Conservation (phyloP, 1,284 basidiomycete genomes). For the Porodaedalea pini region DNA sequence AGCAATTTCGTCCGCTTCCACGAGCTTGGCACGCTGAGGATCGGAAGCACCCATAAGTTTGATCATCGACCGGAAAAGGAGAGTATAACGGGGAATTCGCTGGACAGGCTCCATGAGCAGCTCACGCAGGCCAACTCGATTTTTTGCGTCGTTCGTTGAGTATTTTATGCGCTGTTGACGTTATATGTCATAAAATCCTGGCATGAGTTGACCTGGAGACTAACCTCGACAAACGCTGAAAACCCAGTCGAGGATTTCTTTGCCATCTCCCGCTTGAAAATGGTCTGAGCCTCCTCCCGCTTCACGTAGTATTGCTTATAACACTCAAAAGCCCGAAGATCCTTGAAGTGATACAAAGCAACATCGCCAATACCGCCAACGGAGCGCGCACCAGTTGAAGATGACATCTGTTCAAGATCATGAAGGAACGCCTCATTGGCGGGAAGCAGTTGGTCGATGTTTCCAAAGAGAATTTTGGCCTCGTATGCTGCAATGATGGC, state of each 20-base stretch:
- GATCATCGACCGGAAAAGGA: slow-evolving; percentile 89
- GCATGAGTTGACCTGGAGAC: slow-evolving; percentile 29
- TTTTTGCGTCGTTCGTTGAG: slow-evolving; percentile 74
- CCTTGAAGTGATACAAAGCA: slow-evolving; percentile 80
- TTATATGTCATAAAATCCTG: slow-evolving; percentile 20
- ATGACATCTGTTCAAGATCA: slow-evolving; percentile 79
- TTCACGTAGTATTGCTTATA: slow-evolving; percentile 91
- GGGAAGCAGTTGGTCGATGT: slow-evolving; percentile 84
- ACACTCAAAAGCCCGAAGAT: slow-evolving; percentile 79
- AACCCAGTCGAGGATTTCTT: slow-evolving; percentile 72
- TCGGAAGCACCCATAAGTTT: slow-evolving; percentile 80
- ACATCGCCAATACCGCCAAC: slow-evolving; percentile 81
- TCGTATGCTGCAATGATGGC: slow-evolving; percentile 87
- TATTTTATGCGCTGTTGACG: slow-evolving; percentile 78
- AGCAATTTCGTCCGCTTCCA: slow-evolving; percentile 86
- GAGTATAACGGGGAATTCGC: slow-evolving; percentile 92
- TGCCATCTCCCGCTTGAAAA: slow-evolving; percentile 80
- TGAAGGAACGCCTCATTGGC: slow-evolving; percentile 84
- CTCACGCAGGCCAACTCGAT: slow-evolving; percentile 88
- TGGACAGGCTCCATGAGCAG: slow-evolving; percentile 99
- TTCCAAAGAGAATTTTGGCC: slow-evolving; percentile 90
- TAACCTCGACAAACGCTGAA: slow-evolving; percentile 79
- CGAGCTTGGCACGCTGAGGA: slow-evolving; percentile 73
- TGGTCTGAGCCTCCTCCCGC: slow-evolving; percentile 88
- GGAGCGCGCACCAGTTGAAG: slow-evolving; percentile 50